Percentiles rank a stretch among this genome's conserved stretches.
These are phyloP conservation scores for Taxillus chinensis DNA, from an alignment of 164 flowering plant species.

Conservation along the genomic window DNA sequence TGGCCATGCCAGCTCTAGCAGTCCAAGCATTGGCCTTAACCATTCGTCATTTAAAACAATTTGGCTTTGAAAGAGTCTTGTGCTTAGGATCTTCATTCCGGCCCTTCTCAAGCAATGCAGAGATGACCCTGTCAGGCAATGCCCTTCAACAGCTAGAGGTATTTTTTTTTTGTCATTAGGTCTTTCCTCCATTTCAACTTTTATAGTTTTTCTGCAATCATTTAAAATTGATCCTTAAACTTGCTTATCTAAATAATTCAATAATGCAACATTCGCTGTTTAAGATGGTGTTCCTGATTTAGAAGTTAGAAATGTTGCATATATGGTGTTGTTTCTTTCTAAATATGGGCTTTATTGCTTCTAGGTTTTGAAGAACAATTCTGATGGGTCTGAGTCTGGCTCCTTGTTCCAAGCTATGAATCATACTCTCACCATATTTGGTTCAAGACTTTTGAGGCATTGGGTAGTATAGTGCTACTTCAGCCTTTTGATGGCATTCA, in stretches of 20 bases:
- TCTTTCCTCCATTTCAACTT: not conserved
- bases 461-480: constrained; percentile 46
- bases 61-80: constrained; percentile 76
- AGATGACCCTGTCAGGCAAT: constrained; percentile 88
- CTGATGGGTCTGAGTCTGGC: constrained; percentile 74
- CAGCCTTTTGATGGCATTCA: not conserved
- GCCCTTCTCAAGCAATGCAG: constrained; percentile 52
- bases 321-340: no score
- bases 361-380: constrained; percentile 65
- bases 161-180: not conserved
- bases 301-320: no score
- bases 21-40: constrained; percentile 83
- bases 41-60: constrained; percentile 67
- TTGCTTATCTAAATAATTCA: no score
- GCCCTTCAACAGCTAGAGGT: constrained; percentile 91
- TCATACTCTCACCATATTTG: constrained; percentile 67
- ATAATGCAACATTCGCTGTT: no score
- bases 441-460: constrained; percentile 86
- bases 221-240: no score
- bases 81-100: constrained; percentile 60
- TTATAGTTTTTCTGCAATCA: no score
- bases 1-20: constrained; percentile 69
- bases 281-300: no score
- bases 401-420: constrained; percentile 71
- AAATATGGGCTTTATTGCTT: not conserved